Conservation (phyloP, 192 early-diverging fungal genomes). For the Diversispora eburnea region DNA sequence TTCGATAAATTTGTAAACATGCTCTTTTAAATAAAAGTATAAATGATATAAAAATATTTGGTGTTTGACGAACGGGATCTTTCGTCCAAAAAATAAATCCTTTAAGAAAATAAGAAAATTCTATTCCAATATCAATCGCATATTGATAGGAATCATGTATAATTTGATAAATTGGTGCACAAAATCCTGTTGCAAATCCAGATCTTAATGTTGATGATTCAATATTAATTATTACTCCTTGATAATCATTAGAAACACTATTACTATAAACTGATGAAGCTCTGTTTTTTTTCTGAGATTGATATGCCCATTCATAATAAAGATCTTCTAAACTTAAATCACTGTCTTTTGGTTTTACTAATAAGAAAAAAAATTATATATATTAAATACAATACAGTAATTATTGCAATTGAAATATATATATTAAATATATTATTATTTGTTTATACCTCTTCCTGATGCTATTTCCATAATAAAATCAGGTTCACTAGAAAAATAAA, state of each 20-base stretch:
- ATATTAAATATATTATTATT: neutral
- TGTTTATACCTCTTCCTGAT: conserved; percentile 38
- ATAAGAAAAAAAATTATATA: no score
- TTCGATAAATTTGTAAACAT: conserved; percentile 52
- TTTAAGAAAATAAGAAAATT: neutral
- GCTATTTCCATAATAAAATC: conserved; percentile 71
- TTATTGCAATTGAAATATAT: no score
- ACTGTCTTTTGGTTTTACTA: no score
- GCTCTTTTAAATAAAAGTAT: conserved; percentile 42
- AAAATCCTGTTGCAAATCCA: neutral
- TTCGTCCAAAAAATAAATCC: conserved; percentile 26
- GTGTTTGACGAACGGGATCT: conserved; percentile 48
- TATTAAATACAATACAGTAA: no score
- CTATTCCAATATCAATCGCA: neutral
- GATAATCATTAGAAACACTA: no score
- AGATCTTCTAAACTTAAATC: no score
- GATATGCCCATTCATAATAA: no score
- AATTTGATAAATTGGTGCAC: neutral
- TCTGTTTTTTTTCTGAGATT: no score
- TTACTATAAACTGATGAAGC: no score
- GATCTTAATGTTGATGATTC: no score
- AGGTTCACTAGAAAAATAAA: conserved; percentile 33
- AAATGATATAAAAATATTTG: conserved; percentile 46
- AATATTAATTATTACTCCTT: no score
- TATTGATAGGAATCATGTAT: neutral